A percentile compares a stretch with the other conserved stretches of the same genome.
phyloP scores from a whole-genome alignment of 2,329 filamentous ascomycete species.

The Phaeosphaeriaceae sp. region DNA sequence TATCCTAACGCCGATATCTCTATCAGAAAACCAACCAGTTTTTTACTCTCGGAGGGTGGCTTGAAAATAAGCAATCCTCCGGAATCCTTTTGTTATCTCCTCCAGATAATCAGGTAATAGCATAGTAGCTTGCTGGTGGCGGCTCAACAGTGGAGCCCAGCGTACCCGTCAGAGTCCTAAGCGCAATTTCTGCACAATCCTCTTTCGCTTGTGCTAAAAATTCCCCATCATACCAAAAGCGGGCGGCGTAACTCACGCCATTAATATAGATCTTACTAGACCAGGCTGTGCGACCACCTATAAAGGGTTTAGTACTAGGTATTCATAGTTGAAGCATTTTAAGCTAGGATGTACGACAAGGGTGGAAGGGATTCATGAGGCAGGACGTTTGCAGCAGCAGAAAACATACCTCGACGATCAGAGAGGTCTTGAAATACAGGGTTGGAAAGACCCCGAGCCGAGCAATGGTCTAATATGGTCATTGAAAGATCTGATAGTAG shows the following conservation, averaged over 20 bases:
- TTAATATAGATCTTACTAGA: conserved; percentile 37
- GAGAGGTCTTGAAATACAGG: conserved; percentile 45
- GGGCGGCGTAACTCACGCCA: conserved; percentile 34
- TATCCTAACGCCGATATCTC: no score
- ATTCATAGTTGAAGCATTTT: not conserved
- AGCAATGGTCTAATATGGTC: conserved; percentile 41
- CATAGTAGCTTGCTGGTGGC: conserved; percentile 34
- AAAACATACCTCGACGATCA: conserved; percentile 43
- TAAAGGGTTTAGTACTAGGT: conserved; percentile 1
- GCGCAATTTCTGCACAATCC: conserved; percentile 44
- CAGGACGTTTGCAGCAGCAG: no score
- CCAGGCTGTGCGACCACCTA: conserved; percentile 49
- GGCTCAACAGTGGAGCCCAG: conserved; percentile 17
- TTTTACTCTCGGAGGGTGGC: no score
- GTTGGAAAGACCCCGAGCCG: conserved; percentile 27
- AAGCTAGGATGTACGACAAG: not conserved
- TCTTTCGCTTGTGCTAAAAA: conserved; percentile 44
- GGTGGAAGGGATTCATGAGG: not conserved
- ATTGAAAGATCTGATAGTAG: not conserved
- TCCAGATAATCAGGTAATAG: no score
- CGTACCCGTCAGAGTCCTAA: conserved; percentile 1
- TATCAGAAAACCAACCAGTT: no score
- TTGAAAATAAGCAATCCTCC: no score
- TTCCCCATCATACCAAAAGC: conserved; percentile 48
- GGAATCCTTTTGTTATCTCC: no score